These are phyloP conservation scores for Colletotrichum shisoi DNA, from an alignment of 2,329 filamentous ascomycete species.

Conservation along the genomic window DNA sequence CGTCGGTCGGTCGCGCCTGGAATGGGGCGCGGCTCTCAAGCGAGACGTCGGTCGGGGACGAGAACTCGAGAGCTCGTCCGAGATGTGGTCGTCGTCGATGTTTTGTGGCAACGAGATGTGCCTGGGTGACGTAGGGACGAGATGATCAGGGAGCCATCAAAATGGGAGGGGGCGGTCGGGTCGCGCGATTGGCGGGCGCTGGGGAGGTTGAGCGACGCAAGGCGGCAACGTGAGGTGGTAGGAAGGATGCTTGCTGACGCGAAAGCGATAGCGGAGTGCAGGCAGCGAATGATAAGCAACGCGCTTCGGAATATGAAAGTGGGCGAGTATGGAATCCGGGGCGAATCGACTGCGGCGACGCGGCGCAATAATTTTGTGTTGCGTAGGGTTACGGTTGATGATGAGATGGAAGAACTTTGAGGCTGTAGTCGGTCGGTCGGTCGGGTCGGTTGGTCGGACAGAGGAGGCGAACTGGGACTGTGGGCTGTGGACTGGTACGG, in stretches of 20 bases:
- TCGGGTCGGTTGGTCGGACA: conserved; percentile 36
- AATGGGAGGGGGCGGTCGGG: conserved; percentile 39
- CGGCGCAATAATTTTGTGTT: conserved; percentile 36
- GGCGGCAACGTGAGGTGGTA: conserved; percentile 27
- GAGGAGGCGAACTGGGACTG: conserved; percentile 36
- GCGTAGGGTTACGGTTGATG: conserved; percentile 28
- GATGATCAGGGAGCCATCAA: conserved; percentile 40
- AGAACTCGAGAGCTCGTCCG: conserved; percentile 21
- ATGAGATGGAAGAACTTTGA: conserved; percentile 40
- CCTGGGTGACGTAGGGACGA: conserved; percentile 37
- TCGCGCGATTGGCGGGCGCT: conserved; percentile 40
- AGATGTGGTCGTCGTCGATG: conserved; percentile 30
- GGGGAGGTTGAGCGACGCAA: conserved; percentile 37
- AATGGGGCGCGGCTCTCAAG: conserved; percentile 37
- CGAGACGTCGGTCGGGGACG: conserved; percentile 36
- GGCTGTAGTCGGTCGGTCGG: conserved; percentile 37
- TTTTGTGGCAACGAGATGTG: conserved; percentile 35
- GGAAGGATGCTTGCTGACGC: conserved; percentile 29
- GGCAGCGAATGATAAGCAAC: conserved; percentile 14
- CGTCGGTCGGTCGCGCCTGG: conserved; percentile 38
- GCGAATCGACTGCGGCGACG: conserved; percentile 26
- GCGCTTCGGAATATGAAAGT: conserved; percentile 19
- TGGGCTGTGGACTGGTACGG: conserved; percentile 20
- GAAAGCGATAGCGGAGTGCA: conserved; percentile 32
- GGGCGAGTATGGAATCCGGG: background rate